Percentiles rank a stretch among this genome's conserved stretches.
Evolutionary conservation across 2,329 filamentous ascomycete genomes (phyloP).

Genomic region (Coccinonectria pachysandricola): DNA sequence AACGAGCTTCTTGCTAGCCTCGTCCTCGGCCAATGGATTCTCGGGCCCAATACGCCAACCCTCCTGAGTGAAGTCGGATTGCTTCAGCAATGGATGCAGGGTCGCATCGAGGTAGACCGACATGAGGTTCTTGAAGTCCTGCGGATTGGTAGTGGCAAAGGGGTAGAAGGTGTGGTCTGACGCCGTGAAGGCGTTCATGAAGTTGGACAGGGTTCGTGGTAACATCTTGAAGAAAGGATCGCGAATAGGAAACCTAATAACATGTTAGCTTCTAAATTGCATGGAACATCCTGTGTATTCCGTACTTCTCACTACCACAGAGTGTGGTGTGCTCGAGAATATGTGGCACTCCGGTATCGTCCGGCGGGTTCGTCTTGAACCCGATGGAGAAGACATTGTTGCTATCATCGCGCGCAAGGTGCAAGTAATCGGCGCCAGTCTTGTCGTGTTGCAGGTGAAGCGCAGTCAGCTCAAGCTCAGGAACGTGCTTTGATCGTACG

Average conservation of each 20-base stretch:
- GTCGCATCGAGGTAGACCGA: slow-evolving; percentile 96
- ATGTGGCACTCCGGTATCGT: slow-evolving; percentile 92
- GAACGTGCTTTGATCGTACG: slow-evolving; percentile 79
- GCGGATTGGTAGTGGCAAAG: slow-evolving; percentile 90
- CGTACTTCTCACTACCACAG: slow-evolving; percentile 87
- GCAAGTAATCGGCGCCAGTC: slow-evolving; percentile 90
- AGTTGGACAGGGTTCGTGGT: slow-evolving; percentile 93
- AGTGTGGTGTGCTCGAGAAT: slow-evolving; percentile 96
- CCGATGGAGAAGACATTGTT: slow-evolving; percentile 99
- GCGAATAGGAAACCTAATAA: slow-evolving; percentile 78
- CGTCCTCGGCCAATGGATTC: slow-evolving; percentile 55
- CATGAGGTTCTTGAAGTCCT: slow-evolving; percentile 93
- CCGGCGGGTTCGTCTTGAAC: slow-evolving; percentile 97
- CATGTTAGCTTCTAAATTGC: too few relatives aligned
- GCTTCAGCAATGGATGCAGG: slow-evolving; percentile 76
- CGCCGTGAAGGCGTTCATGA: slow-evolving; percentile 98
- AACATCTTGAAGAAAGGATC: slow-evolving; percentile 99
- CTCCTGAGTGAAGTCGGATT: slow-evolving; percentile 90
- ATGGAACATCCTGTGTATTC: too few relatives aligned
- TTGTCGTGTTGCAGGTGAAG: slow-evolving; percentile 86
- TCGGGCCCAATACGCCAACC: slow-evolving; percentile 94
- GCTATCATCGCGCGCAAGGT: slow-evolving; percentile 87
- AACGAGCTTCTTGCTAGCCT: slow-evolving; percentile 59
- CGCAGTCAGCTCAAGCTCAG: slow-evolving; percentile 86
- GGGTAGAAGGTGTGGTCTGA: slow-evolving; percentile 96